phyloP scores from a whole-genome alignment of 1,284 basidiomycete genomes.

The Hymenochaete sp. region DNA sequence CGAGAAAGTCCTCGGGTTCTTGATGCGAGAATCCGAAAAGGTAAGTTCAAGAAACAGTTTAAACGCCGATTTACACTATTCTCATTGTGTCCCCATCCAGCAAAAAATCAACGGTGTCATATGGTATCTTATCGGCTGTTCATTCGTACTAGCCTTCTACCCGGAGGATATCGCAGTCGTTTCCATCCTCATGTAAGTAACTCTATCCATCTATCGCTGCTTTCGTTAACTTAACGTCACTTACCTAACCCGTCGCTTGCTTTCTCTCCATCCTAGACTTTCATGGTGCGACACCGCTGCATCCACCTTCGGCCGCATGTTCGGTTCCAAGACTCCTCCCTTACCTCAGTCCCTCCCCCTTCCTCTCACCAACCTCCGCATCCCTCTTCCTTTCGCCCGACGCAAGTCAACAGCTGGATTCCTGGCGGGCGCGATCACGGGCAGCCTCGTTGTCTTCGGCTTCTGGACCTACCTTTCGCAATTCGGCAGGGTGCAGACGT shows the following conservation, averaged over 20 bases:
- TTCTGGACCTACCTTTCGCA: constrained; percentile 72
- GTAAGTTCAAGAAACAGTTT: constrained; percentile 30
- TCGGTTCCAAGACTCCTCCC: constrained; percentile 67
- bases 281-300: constrained; percentile 97
- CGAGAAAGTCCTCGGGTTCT: constrained; percentile 71
- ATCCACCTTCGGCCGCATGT: constrained; percentile 85
- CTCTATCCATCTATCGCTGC: neutral
- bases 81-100: constrained; percentile 27
- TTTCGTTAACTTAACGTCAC: constrained; percentile 4
- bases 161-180: constrained; percentile 85
- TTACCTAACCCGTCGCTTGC: constrained; percentile 2
- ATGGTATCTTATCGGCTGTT: constrained; percentile 92
- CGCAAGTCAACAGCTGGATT: constrained; percentile 90
- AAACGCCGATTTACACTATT: neutral
- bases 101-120: constrained; percentile 80
- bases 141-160: constrained; percentile 72
- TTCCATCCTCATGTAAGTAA: constrained; percentile 75
- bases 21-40: constrained; percentile 93
- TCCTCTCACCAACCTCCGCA: constrained; percentile 27
- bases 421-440: constrained; percentile 72
- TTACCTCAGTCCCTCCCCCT: constrained; percentile 49
- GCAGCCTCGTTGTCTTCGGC: constrained; percentile 59
- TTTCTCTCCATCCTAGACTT: constrained; percentile 43
- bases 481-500: constrained; percentile 33
- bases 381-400: constrained; percentile 67